phyloP scores from a whole-genome alignment of 2,329 filamentous ascomycete genomes.

The Penicillium brevicompactum region DNA sequence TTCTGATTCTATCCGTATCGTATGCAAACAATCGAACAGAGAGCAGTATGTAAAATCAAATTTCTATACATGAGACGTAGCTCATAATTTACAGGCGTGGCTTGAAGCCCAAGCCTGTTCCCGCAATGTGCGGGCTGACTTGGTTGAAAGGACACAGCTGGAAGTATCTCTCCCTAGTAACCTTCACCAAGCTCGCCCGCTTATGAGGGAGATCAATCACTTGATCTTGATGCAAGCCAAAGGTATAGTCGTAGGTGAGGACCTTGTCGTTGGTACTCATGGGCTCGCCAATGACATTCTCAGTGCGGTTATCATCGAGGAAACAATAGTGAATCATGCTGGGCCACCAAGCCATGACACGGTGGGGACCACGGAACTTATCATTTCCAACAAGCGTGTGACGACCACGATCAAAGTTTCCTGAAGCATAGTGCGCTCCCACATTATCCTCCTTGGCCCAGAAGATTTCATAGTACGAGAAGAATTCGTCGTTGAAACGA shows the following conservation, averaged over 20 bases:
- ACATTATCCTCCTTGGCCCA: conserved; percentile 70
- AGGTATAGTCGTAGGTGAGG: conserved; percentile 71
- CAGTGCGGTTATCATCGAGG: conserved; percentile 59
- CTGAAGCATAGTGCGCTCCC: conserved; percentile 58
- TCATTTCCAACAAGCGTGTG: conserved; percentile 62
- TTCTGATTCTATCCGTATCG: neutral
- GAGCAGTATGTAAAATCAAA: neutral
- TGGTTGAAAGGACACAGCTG: conserved; percentile 45
- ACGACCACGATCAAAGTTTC: conserved; percentile 60
- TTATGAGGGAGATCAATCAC: conserved; percentile 73
- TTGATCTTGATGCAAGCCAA: conserved; percentile 71
- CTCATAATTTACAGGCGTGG: conserved; percentile 7
- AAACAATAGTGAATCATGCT: conserved; percentile 61
- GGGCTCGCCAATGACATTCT: conserved; percentile 63
- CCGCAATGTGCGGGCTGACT: conserved; percentile 15
- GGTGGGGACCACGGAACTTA: conserved; percentile 56
- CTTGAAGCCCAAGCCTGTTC: conserved; percentile 17
- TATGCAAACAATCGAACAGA: neutral
- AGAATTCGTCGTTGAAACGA: conserved; percentile 69
- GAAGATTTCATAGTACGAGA: conserved; percentile 80
- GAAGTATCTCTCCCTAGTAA: conserved; percentile 18
- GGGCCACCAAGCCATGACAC: conserved; percentile 60
- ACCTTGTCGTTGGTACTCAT: conserved; percentile 70
- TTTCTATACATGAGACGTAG: neutral
- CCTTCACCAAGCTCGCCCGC: conserved; percentile 49